Conservation (phyloP, 306 rosid genomes). For the Pterocarpus macrocarpus region DNA sequence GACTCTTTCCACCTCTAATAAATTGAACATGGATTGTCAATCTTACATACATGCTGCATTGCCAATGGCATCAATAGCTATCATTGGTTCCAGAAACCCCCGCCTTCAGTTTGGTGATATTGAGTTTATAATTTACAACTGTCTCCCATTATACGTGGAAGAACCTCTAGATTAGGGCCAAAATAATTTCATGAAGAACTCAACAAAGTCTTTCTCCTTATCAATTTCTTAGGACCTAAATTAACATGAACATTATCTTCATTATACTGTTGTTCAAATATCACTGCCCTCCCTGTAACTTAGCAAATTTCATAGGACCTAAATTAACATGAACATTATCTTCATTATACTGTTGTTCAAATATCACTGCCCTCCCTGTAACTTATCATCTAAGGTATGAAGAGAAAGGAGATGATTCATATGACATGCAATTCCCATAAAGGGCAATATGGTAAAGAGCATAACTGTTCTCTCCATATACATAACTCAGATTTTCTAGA, state of each 20-base stretch:
- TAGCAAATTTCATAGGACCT: too few species aligned
- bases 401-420: slow-evolving; percentile 9
- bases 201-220: slow-evolving; percentile 1
- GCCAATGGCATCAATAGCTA: neutral
- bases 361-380: neutral
- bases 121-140: neutral
- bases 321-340: slow-evolving; percentile 18
- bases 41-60: neutral
- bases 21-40: neutral
- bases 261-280: neutral
- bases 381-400: slow-evolving; percentile 24
- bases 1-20: neutral
- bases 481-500: neutral
- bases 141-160: neutral
- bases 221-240: slow-evolving; percentile 27
- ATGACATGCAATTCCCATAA: neutral
- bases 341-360: neutral
- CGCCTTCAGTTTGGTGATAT: neutral
- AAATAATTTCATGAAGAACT: neutral
- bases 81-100: neutral
- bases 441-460: slow-evolving; percentile 13
- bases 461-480: neutral
- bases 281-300: too few species aligned
- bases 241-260: neutral
- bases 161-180: slow-evolving; percentile 10